Percentiles rank a stretch among this genome's conserved stretches.
These are phyloP conservation scores for Eleusine coracana DNA, from an alignment of 176 grass and related monocot species.

Conservation along the genomic window DNA sequence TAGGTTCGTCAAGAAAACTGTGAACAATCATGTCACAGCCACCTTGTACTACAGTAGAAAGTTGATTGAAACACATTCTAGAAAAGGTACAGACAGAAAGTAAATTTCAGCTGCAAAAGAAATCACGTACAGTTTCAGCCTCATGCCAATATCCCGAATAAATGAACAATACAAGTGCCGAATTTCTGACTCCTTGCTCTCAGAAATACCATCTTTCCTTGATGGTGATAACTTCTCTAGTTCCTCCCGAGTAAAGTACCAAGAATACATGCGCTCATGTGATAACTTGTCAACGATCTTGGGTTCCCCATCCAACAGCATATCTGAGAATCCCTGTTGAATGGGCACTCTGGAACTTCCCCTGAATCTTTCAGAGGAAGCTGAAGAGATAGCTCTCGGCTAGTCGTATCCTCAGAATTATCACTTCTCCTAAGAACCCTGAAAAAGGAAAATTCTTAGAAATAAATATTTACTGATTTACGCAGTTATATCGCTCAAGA, in stretches of 20 bases:
- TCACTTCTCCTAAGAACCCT: constrained; percentile 6
- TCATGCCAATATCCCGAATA: constrained; percentile 64
- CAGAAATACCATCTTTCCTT: constrained; percentile 70
- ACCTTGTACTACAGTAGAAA: constrained; percentile 6
- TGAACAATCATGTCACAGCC: constrained; percentile 15
- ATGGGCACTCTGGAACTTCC: constrained; percentile 22
- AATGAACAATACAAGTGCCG: constrained; percentile 74
- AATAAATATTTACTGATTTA: not conserved
- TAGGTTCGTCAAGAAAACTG: constrained; percentile 3
- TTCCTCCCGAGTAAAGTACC: constrained; percentile 71
- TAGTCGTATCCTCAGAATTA: constrained; percentile 8
- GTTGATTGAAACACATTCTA: not conserved
- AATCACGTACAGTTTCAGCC: constrained; percentile 66
- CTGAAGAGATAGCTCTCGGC: not conserved
- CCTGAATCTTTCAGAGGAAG: constrained; percentile 13
- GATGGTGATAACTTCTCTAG: constrained; percentile 67
- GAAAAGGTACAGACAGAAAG: not conserved
- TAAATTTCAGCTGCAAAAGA: constrained; percentile 19
- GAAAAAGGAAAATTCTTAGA: not conserved
- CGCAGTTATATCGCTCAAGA: constrained; percentile 2
- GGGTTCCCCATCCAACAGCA: constrained; percentile 40
- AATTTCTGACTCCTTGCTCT: constrained; percentile 59
- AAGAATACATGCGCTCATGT: constrained; percentile 45
- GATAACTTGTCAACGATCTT: constrained; percentile 23
- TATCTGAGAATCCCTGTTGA: constrained; percentile 26